Conservation (phyloP, 352 stramenopile genomes). For the Phytophthora idaei region DNA sequence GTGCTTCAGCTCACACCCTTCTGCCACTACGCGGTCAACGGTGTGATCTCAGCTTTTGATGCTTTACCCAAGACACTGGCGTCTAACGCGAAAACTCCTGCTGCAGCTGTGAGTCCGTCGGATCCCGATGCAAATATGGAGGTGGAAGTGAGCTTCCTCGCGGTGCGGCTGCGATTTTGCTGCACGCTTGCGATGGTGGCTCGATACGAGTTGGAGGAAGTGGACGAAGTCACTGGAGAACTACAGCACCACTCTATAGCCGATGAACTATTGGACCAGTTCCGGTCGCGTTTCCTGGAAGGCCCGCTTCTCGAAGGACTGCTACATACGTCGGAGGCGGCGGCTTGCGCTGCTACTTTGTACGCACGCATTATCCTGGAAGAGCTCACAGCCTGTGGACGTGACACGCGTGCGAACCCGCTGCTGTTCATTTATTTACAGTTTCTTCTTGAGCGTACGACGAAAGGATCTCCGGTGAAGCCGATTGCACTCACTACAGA, state of each 20-base stretch:
- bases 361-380: slow-evolving; percentile 84
- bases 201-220: slow-evolving; percentile 64
- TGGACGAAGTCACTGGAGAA: slow-evolving; percentile 47
- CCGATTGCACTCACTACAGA: slow-evolving; percentile 12
- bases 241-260: slow-evolving; percentile 67
- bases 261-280: slow-evolving; percentile 74
- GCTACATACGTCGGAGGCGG: slow-evolving; percentile 73
- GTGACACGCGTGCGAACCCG: slow-evolving; percentile 73
- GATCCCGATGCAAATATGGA: slow-evolving; percentile 47
- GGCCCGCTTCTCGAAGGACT: slow-evolving; percentile 70
- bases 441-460: slow-evolving; percentile 67
- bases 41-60: slow-evolving; percentile 84
- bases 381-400: slow-evolving; percentile 74
- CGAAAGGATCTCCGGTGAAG: background rate
- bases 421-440: slow-evolving; percentile 79
- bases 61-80: slow-evolving; percentile 73
- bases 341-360: slow-evolving; percentile 63
- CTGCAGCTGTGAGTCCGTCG: slow-evolving; percentile 18
- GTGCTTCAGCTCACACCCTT: slow-evolving; percentile 88
- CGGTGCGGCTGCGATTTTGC: slow-evolving; percentile 80
- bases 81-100: slow-evolving; percentile 27
- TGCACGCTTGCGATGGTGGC: slow-evolving; percentile 85
- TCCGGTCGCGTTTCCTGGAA: slow-evolving; percentile 73
- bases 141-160: slow-evolving; percentile 59
- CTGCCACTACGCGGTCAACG: slow-evolving; percentile 87